Conservation (phyloP, 192 early-diverging fungal genomes). For the Thamnidium elegans region DNA sequence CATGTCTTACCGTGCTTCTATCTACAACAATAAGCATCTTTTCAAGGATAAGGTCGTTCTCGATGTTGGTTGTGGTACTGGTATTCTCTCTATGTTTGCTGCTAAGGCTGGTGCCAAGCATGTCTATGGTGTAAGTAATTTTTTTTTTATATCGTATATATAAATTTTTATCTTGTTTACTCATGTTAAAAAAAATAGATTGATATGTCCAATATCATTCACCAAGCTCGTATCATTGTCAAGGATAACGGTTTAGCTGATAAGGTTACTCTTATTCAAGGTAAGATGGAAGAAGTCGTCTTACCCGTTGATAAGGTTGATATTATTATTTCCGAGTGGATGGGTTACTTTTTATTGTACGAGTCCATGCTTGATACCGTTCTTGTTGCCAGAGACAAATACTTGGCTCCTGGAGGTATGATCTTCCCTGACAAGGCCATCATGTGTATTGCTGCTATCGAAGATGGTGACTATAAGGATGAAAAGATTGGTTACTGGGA, state of each 20-base stretch:
- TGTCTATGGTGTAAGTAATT: conserved; percentile 76
- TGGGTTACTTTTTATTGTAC: conserved; percentile 98
- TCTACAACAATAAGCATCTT: conserved; percentile 93
- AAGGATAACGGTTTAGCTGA: conserved; percentile 90
- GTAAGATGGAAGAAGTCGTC: conserved; percentile 96
- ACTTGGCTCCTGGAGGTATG: conserved; percentile 85
- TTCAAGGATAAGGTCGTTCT: conserved; percentile 97
- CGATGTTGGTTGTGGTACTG: conserved; percentile 99
- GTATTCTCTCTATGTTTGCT: conserved; percentile 98
- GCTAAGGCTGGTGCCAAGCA: conserved; percentile 96
- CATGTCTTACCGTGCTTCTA: conserved; percentile 85
- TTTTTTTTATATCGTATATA: neutral
- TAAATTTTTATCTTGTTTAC: neutral
- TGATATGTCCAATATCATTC: conserved; percentile 98
- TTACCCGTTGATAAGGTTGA: conserved; percentile 95
- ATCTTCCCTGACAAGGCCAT: conserved; percentile 86
- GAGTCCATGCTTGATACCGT: conserved; percentile 99
- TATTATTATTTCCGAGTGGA: conserved; percentile 99
- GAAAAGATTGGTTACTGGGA: conserved; percentile 66
- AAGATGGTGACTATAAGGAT: conserved; percentile 84
- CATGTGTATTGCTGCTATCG: conserved; percentile 87
- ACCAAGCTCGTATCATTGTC: conserved; percentile 91
- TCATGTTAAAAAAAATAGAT: conserved; percentile 28
- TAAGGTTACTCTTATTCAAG: conserved; percentile 86
- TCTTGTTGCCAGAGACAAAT: conserved; percentile 91